Evolutionary conservation across 345 rosid species (phyloP), one percentile per base, ranked within the genome.

Genomic region (Psidium guajava): DNA sequence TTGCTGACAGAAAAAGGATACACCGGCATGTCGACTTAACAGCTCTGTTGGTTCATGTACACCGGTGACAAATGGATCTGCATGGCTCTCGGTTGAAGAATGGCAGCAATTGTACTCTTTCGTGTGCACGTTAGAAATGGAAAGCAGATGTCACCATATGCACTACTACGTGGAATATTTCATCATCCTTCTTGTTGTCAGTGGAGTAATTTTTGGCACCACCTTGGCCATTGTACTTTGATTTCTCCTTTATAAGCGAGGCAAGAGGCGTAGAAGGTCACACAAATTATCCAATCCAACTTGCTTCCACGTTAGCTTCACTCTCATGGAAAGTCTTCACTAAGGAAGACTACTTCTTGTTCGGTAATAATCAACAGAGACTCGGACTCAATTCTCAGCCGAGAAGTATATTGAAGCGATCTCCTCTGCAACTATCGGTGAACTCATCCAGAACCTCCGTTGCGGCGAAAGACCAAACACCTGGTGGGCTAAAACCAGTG

Each of bases 261-360:
- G 97, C 93, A 96, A 92, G 89, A 94, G 92, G 87, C 96, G 96
- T 10, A 86, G 94, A 84, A 93, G 89, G 84, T 97, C 98, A 24
- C 90, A 94, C 25, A 95, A 92, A 87, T 84, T 91, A 47, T 90
- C 93, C 14, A 93, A 95, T 87, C 93, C 97, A 83, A 91, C 97
- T 20, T n/a, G 88, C 95, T 80, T 92, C 96, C 82, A 92, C 95
- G 83, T 90, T 94, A 84, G 97, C 92, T 91, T 93, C 96, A 27
- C 96, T 95, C 5, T 91, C 97, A 9, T 94, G 98, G 98, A 95
- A 91, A 92, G 93, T 97, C 87, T 97, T 96, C 91, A 90, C 95
- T 11, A 93, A 89, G 53, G 99, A 97, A 82, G 98, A 96, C n/a
- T n/a, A n/a, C n/a, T n/a, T n/a, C n/a, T n/a, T n/a, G n/a, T n/a